phyloP scores from a whole-genome alignment of 257 asterid genomes.

The Fraxinus quadrangulata region DNA sequence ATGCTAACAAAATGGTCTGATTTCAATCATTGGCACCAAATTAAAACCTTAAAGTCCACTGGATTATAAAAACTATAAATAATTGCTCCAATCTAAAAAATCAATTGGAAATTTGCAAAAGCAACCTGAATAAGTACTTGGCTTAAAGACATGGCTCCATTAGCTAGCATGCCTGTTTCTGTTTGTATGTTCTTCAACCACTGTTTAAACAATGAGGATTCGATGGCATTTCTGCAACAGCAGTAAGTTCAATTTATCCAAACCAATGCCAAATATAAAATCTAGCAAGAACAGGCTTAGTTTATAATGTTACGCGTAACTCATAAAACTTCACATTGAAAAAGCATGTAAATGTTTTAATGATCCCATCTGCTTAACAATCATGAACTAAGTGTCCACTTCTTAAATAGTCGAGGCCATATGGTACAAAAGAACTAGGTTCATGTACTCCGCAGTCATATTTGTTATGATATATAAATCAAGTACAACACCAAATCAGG shows the following conservation, averaged over 20 bases:
- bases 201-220: constrained; percentile 69
- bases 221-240: constrained; percentile 80
- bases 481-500: background rate
- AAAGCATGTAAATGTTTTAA: background rate
- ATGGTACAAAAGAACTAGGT: background rate
- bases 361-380: background rate
- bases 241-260: constrained; percentile 9
- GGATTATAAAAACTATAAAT: background rate
- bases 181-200: constrained; percentile 80
- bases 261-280: background rate
- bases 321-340: constrained; percentile 5
- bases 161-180: constrained; percentile 65
- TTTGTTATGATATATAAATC: constrained; percentile 5
- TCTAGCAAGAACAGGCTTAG: background rate
- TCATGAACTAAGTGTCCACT: constrained; percentile 13
- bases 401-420: background rate
- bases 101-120: background rate
- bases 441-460: constrained; percentile 1
- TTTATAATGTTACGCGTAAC: background rate
- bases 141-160: constrained; percentile 63
- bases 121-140: constrained; percentile 82
- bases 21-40: background rate
- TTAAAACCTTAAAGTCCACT: background rate
- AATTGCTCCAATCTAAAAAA: constrained; percentile 13
- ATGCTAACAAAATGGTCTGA: background rate